Percentiles rank a stretch among this genome's conserved stretches.
Evolutionary conservation across 2,329 filamentous ascomycete species (phyloP).

Genomic region (Ophiocordyceps australis): DNA sequence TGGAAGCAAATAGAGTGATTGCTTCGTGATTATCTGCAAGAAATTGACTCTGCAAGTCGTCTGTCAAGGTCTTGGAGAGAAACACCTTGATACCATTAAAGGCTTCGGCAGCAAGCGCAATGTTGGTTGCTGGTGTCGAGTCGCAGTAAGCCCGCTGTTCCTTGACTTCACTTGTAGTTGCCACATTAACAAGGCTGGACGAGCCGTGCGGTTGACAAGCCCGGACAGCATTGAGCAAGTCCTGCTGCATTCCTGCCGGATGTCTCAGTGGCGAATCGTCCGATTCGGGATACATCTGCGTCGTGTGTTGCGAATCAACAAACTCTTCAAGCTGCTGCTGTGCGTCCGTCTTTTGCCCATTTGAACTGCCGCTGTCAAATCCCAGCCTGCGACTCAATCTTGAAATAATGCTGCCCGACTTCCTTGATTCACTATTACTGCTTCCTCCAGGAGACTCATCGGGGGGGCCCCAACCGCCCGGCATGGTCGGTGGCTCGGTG

Average conservation of each 20-base stretch:
- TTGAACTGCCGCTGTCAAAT: constrained; percentile 34
- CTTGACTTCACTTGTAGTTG: constrained; percentile 53
- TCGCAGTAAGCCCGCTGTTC: constrained; percentile 83
- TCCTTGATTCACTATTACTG: constrained; percentile 15
- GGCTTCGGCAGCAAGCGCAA: constrained; percentile 51
- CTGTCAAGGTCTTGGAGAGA: constrained; percentile 34
- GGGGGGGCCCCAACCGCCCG: constrained; percentile 58
- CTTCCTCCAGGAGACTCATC: constrained; percentile 22
- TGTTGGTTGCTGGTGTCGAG: constrained; percentile 52
- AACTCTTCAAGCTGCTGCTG: constrained; percentile 24
- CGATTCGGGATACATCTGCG: constrained; percentile 6
- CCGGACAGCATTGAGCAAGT: constrained; percentile 61
- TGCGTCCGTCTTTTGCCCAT: constrained; percentile 21
- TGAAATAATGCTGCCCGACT: constrained; percentile 45
- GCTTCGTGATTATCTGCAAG: constrained; percentile 38
- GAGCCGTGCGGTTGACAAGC: constrained; percentile 64
- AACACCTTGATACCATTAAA: constrained; percentile 60
- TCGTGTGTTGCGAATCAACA: constrained; percentile 11
- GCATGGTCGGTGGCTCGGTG: constrained; percentile 37
- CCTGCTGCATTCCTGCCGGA: constrained; percentile 44
- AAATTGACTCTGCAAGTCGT: constrained; percentile 31
- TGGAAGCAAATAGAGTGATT: constrained; percentile 49
- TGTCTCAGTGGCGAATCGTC: constrained; percentile 38
- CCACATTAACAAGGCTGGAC: constrained; percentile 51
- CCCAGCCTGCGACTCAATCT: constrained; percentile 50